Evolutionary conservation across 78 protist species (phyloP), one percentile per base, ranked within the genome.

Genomic region (Emiliania huxleyi): DNA sequence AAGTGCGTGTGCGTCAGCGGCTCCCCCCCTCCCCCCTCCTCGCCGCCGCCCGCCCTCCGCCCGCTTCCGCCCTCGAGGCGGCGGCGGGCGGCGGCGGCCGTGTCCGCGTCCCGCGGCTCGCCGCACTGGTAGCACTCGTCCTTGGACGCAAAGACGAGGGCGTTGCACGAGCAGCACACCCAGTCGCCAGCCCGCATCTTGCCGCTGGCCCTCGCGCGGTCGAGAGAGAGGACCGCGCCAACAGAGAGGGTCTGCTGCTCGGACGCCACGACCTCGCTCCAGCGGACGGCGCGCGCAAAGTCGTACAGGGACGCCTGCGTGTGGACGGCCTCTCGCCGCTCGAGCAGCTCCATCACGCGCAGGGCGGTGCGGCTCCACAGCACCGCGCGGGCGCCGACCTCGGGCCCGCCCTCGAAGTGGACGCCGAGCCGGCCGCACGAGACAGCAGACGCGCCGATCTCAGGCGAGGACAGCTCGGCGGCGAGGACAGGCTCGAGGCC

Each of bases 1-100:
- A 81, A 81, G 55, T 81, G 89, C 42, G 42, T 12, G 89, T 81
- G 52, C 40, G 89, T 22, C 26, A 81, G 55, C 48, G 85, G n/a
- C 85, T 77, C 48, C 49, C n/a, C 46, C 18, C 35, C 44, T n/a
- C n/a, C n/a, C 42, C 19, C 42, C 44, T 29, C 15, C 44, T 35
- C 35, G 62, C 62, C 62, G 62, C 62, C 15, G 8, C 62, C 62
- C 29, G 15, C 62, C 62, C 15, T 8, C 29, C 15, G 62, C 62
- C 62, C 62, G n/a, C n/a, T n/a, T n/a, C n/a, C n/a, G n/a, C n/a
- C n/a, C n/a, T n/a, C n/a, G 15, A 52, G 62, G 29, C 62, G 8
- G 8, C 62, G 62, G 29, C 62, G 62, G 62, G 62, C 62, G 62
- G 29, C 62, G 15, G 62, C 62, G 62, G 15, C 29, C 62, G 15